phyloP scores from a whole-genome alignment of 2,329 filamentous ascomycete species.

The Drechslerella coelobrocha region DNA sequence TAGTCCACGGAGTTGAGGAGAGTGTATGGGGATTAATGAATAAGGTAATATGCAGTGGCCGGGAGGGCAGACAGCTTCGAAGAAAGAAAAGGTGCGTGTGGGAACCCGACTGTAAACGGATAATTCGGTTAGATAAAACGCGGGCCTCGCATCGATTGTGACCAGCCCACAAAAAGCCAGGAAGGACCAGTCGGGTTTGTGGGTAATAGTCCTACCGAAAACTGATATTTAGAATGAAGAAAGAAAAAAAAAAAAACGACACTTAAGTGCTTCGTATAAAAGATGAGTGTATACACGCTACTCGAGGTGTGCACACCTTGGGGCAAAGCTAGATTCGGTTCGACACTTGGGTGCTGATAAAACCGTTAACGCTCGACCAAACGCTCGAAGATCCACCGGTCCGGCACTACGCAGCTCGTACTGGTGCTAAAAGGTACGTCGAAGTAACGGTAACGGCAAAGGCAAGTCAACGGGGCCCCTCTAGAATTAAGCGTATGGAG shows the following conservation, averaged over 20 bases:
- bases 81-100: constrained; percentile 42
- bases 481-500: neutral
- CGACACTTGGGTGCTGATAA: neutral
- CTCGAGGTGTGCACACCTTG: neutral
- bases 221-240: constrained; percentile 40
- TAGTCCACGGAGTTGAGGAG: constrained; percentile 49
- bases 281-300: neutral
- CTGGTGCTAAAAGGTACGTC: neutral
- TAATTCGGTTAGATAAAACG: constrained; percentile 51
- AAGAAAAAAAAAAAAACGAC: neutral
- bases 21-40: constrained; percentile 43
- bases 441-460: constrained; percentile 1
- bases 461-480: neutral
- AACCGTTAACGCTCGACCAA: neutral
- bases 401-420: neutral
- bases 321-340: neutral
- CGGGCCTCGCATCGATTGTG: constrained; percentile 47
- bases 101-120: constrained; percentile 45
- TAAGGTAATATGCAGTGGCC: constrained; percentile 46
- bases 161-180: constrained; percentile 31
- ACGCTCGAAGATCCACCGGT: neutral
- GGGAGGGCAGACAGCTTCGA: constrained; percentile 27
- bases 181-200: constrained; percentile 38
- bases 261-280: neutral
- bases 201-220: constrained; percentile 44